A percentile compares a stretch with the other conserved stretches of the same genome.
phyloP scores from a whole-genome alignment of 2,329 filamentous ascomycete species.

The Ascochyta koolunga region DNA sequence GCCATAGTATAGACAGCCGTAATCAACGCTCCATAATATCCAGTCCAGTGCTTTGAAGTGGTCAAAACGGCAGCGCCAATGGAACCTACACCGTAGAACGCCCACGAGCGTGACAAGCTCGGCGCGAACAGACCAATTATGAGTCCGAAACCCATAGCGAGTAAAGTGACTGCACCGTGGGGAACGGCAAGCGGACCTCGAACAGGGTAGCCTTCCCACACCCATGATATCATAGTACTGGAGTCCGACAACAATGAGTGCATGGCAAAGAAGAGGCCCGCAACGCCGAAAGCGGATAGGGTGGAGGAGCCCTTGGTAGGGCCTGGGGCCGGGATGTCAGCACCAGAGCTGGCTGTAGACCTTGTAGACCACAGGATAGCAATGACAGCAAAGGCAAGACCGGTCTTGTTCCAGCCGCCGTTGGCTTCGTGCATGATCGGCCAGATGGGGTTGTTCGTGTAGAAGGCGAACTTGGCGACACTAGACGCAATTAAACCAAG shows the following conservation, averaged over 20 bases:
- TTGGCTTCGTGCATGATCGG: conserved; percentile 88
- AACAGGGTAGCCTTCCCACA: conserved; percentile 94
- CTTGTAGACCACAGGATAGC: conserved; percentile 79
- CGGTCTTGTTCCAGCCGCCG: conserved; percentile 89
- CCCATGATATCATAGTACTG: conserved; percentile 98
- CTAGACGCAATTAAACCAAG: conserved; percentile 85
- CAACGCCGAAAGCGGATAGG: conserved; percentile 78
- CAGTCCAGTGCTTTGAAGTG: conserved; percentile 79
- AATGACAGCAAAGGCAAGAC: conserved; percentile 75
- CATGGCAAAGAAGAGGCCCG: conserved; percentile 83
- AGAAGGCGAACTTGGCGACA: conserved; percentile 88
- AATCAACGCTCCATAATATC: conserved; percentile 82
- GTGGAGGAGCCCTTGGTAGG: conserved; percentile 70
- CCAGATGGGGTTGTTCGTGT: conserved; percentile 97
- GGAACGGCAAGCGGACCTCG: conserved; percentile 85
- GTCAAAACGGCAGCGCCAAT: conserved; percentile 81
- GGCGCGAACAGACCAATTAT: conserved; percentile 77
- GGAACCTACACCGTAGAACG: conserved; percentile 76
- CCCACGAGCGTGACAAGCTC: conserved; percentile 75
- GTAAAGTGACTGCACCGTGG: conserved; percentile 86
- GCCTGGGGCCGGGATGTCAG: conserved; percentile 57
- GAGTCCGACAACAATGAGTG: conserved; percentile 95
- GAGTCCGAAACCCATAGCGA: conserved; percentile 84
- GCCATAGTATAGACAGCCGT: conserved; percentile 83
- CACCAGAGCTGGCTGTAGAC: conserved; percentile 56